phyloP scores from a whole-genome alignment of 306 rosid genomes.

The Quercus cerris region DNA sequence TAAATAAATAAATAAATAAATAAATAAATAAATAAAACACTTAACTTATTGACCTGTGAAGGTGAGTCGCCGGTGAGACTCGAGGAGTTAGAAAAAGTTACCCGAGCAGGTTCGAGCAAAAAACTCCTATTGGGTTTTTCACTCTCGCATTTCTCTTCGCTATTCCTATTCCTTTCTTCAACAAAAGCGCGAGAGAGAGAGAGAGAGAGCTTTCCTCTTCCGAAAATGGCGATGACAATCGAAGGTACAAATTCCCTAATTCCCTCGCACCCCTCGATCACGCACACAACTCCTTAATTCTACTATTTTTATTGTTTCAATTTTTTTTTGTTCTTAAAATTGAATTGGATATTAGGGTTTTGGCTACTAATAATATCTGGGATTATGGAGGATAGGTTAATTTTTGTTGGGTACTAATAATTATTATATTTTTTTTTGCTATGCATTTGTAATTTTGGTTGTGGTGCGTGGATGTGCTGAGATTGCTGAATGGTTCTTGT shows the following conservation, averaged over 20 bases:
- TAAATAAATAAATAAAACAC: too few relatives aligned
- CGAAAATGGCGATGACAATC: conserved; percentile 49
- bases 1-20: too few relatives aligned
- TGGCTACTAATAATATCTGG: not conserved
- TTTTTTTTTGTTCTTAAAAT: not conserved
- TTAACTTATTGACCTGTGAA: too few relatives aligned
- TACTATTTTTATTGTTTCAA: not conserved
- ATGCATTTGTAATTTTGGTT: not conserved
- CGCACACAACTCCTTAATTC: not conserved
- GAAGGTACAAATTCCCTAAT: conserved; percentile 24
- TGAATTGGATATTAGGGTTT: conserved; percentile 27
- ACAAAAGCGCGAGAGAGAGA: too few relatives aligned
- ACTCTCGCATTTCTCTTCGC: not conserved
- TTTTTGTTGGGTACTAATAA: not conserved
- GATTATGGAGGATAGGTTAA: not conserved
- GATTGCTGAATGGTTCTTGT: conserved; percentile 20
- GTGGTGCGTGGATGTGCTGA: conserved; percentile 26
- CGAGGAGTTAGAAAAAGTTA: too few relatives aligned
- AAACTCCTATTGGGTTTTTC: not conserved
- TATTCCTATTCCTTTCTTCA: not conserved
- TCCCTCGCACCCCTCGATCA: not conserved
- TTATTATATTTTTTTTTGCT: not conserved
- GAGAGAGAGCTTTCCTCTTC: not conserved
- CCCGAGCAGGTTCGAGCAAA: too few relatives aligned
- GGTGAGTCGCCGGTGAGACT: too few relatives aligned